Evolutionary conservation across 208 protist species (phyloP), one percentile per base, ranked within the genome.

Genomic region (Crithidia mellificae): DNA sequence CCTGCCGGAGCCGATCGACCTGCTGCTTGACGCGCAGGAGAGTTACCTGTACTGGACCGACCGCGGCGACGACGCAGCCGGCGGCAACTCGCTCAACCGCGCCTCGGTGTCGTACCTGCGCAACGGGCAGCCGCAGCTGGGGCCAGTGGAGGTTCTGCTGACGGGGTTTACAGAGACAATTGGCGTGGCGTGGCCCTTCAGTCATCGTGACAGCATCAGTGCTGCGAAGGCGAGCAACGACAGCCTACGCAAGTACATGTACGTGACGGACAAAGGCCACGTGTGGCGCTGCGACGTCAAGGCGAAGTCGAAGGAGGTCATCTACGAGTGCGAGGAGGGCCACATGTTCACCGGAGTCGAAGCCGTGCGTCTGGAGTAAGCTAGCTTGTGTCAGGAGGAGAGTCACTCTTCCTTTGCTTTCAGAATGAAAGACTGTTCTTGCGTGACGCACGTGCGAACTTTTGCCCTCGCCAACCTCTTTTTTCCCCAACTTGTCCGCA

Each of bases 1-100:
- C 22, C 63, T 80, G 53, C 74, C 74, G 12, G 79, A 84, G 67
- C 79, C 79, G 19, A 74, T 84, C 43, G 79, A 84, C 25, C 56
- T 84, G 50, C 66, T 80, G 22, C 30, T 80, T 6, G 79, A 84
- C 55, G n/a, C 39, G 3, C 19, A 71, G 36, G 63, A 59, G 27
- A 34, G 50, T 50, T 70, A 58, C 25, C 79, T 84, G 27, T 84
- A 84, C 70, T 84, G 79, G 79, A 80, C 79, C 2, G 74, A 80
- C 53, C 79, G 79, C 39, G 79, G 79, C 25, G 74, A 80, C 34
- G 64, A 41, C 20, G 51, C 39, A 6, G 49, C 49, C 15, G 79
- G 79, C 50, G 79, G 79, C 43, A 80, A 77, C 68, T 72, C 74
- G 44, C 57, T 84, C 34, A 80, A 78, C 56, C 73, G 79, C 24